These are phyloP conservation scores for Silybum marianum DNA, from an alignment of 129 eudicot genomes.

Conservation along the genomic window DNA sequence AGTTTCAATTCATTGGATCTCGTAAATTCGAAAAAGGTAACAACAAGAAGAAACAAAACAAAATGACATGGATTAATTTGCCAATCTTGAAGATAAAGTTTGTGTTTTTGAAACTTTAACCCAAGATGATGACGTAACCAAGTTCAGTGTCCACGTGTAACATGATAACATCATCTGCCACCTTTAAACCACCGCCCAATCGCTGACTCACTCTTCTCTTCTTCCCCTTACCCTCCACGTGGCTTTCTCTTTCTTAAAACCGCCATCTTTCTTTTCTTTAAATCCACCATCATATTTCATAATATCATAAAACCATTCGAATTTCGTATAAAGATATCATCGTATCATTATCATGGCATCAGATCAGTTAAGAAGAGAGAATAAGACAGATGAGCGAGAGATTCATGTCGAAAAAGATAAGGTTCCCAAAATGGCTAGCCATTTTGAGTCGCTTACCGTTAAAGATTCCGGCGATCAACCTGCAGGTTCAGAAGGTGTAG, in stretches of 20 bases:
- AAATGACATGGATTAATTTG: neutral
- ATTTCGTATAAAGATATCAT: neutral
- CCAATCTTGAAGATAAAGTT: neutral
- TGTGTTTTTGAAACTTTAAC: neutral
- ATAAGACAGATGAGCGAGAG: constrained; percentile 40
- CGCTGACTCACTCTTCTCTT: constrained; percentile 23
- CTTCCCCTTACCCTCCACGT: constrained; percentile 19
- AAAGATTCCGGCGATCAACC: constrained; percentile 34
- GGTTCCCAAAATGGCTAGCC: constrained; percentile 65
- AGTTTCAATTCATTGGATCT: neutral
- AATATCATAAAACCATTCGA: neutral
- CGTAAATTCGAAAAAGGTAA: neutral
- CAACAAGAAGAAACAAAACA: neutral
- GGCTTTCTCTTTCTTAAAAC: neutral
- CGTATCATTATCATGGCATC: constrained; percentile 56
- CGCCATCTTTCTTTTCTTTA: neutral
- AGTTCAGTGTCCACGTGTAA: constrained; percentile 14
- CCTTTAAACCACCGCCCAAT: neutral
- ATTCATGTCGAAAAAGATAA: constrained; percentile 54
- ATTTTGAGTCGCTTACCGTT: constrained; percentile 58
- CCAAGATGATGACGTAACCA: neutral
- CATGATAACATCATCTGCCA: neutral
- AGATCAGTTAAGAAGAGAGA: constrained; percentile 50
- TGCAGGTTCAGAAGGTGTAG: too few species aligned
- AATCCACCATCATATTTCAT: constrained; percentile 5